A percentile compares a stretch with the other conserved stretches of the same genome.
Conservation (phyloP, 148 eudicot genomes). For the Camellia sinensis region DNA sequence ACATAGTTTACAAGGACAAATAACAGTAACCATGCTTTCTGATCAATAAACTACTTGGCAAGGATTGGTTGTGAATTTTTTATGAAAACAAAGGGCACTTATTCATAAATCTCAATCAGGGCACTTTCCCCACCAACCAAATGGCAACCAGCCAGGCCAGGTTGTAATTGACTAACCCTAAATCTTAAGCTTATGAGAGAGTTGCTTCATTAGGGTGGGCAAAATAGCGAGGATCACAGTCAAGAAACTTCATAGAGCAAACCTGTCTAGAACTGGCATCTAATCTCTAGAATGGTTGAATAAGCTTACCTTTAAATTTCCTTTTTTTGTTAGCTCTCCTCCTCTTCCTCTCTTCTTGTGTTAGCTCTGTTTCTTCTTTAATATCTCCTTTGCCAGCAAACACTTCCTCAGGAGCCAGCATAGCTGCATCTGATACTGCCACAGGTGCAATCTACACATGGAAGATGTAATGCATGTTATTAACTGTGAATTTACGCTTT, state of each 20-base stretch:
- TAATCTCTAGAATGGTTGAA: background rate
- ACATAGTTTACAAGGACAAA: background rate
- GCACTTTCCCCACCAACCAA: background rate
- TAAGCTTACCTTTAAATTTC: slow-evolving; percentile 65
- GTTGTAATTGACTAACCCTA: background rate
- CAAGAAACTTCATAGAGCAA: background rate
- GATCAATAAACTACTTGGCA: no score
- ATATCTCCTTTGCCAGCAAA: slow-evolving; percentile 85
- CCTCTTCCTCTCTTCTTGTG: slow-evolving; percentile 79
- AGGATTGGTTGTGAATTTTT: no score
- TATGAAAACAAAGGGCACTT: background rate
- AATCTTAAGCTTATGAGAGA: background rate
- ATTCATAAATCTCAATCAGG: background rate
- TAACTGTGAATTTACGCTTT: background rate
- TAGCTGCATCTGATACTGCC: slow-evolving; percentile 94
- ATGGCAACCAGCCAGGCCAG: background rate
- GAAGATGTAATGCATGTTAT: slow-evolving; percentile 14
- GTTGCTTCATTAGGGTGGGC: background rate
- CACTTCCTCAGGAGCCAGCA: slow-evolving; percentile 97
- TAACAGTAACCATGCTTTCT: no score
- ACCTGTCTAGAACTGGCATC: background rate
- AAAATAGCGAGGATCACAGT: background rate
- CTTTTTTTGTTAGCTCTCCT: slow-evolving; percentile 87
- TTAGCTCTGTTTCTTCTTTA: slow-evolving; percentile 91
- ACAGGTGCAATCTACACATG: slow-evolving; percentile 72